These are phyloP conservation scores for Aspergillus pseudoglaucus DNA, from an alignment of 2,329 filamentous ascomycete genomes.

Conservation along the genomic window DNA sequence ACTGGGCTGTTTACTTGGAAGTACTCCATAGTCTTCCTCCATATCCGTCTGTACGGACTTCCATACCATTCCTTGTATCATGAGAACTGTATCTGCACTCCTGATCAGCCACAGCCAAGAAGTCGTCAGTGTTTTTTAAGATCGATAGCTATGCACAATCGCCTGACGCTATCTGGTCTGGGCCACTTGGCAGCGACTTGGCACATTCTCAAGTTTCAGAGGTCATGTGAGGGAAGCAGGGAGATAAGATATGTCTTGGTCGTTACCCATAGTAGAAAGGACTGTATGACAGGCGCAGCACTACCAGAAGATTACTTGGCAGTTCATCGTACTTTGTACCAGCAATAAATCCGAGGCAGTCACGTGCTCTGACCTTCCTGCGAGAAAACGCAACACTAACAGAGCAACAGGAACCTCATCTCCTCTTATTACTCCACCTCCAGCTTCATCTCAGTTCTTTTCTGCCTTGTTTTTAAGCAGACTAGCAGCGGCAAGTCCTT, in stretches of 20 bases:
- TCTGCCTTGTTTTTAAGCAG: neutral
- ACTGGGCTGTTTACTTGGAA: no score
- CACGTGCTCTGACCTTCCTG: conserved; percentile 14
- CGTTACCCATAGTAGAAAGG: neutral
- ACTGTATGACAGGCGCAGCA: neutral
- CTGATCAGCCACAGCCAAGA: neutral
- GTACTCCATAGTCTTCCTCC: no score
- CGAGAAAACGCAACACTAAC: conserved; percentile 2
- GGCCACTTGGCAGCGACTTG: neutral
- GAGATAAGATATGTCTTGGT: neutral
- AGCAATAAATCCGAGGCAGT: conserved; percentile 1
- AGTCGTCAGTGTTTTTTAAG: neutral
- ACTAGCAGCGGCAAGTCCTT: conserved; percentile 22
- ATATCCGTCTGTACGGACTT: no score
- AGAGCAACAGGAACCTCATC: neutral
- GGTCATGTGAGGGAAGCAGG: neutral
- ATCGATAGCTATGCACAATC: neutral
- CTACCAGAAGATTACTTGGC: neutral
- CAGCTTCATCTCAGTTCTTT: neutral
- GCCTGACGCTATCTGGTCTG: conserved; percentile 1
- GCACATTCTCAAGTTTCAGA: neutral
- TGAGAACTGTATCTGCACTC: no score
- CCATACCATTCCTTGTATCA: no score
- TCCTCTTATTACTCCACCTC: neutral
- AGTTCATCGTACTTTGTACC: neutral